phyloP scores from a whole-genome alignment of 495 filamentous ascomycete genomes.

The Cairneyella variabilis region DNA sequence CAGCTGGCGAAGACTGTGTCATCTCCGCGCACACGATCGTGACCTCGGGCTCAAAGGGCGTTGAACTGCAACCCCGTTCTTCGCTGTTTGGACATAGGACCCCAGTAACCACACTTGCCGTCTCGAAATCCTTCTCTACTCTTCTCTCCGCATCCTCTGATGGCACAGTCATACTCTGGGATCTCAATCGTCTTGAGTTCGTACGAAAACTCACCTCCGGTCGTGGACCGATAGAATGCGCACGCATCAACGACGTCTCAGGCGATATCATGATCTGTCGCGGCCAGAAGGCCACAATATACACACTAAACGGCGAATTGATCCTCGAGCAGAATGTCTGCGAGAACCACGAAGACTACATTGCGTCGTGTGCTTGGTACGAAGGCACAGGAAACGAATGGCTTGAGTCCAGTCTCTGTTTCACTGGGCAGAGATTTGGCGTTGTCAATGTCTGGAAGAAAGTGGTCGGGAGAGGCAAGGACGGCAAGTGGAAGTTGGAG shows the following conservation, averaged over 20 bases:
- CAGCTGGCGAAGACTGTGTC: constrained; percentile 86
- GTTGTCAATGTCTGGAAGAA: constrained; percentile 74
- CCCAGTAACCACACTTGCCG: constrained; percentile 74
- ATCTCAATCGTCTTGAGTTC: constrained; percentile 83
- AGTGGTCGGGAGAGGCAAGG: constrained; percentile 31
- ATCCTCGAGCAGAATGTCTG: constrained; percentile 78
- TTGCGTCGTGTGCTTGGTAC: constrained; percentile 85
- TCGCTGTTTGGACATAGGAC: constrained; percentile 86
- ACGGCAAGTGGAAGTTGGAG: constrained; percentile 45
- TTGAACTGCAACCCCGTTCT: constrained; percentile 76
- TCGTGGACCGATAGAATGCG: constrained; percentile 55
- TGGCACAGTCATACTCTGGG: constrained; percentile 85
- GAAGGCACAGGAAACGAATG: constrained; percentile 90
- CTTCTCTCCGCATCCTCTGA: constrained; percentile 77
- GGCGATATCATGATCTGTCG: constrained; percentile 85
- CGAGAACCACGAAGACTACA: constrained; percentile 63
- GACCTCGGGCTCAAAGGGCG: constrained; percentile 50
- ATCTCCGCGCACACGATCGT: constrained; percentile 75
- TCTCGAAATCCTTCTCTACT: constrained; percentile 82
- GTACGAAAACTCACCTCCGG: constrained; percentile 65
- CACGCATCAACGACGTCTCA: constrained; percentile 81
- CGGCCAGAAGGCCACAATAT: constrained; percentile 68
- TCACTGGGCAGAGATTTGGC: constrained; percentile 83
- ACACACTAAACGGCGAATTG: constrained; percentile 81
- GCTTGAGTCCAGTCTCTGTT: constrained; percentile 79